Evolutionary conservation across 1,284 basidiomycete genomes (phyloP).

Genomic region (Wallemia hederae): DNA sequence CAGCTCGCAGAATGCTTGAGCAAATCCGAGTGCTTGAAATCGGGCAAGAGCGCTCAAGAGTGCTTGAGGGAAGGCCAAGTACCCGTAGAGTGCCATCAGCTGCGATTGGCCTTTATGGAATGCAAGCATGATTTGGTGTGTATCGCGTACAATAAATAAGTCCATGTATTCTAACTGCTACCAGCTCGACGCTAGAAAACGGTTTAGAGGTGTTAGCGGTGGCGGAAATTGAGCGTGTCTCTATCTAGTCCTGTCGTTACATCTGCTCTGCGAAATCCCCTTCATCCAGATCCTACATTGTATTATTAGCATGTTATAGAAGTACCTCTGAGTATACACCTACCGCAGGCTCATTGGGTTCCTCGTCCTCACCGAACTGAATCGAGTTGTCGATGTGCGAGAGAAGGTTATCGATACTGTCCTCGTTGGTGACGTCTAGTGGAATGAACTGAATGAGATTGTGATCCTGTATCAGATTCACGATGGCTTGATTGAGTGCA

Average conservation of each 20-base stretch:
- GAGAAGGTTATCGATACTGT: conserved; percentile 64
- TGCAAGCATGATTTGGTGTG: conserved; percentile 64
- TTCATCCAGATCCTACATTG: conserved; percentile 59
- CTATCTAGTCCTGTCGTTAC: background rate
- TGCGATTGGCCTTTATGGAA: conserved; percentile 49
- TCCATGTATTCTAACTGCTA: background rate
- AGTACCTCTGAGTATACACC: background rate
- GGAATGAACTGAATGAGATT: conserved; percentile 92
- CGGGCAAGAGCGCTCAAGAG: conserved; percentile 38
- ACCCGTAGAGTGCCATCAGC: conserved; percentile 38
- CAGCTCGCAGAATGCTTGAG: conserved; percentile 51
- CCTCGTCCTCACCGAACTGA: conserved; percentile 84
- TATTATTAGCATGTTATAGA: conserved; percentile 4
- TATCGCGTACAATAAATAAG: no score
- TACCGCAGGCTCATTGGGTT: conserved; percentile 38
- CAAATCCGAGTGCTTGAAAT: conserved; percentile 45
- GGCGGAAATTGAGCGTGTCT: background rate
- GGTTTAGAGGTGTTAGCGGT: background rate
- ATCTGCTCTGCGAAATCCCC: conserved; percentile 38
- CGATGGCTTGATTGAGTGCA: conserved; percentile 74
- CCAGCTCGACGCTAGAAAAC: background rate
- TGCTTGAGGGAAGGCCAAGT: conserved; percentile 43
- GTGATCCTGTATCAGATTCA: conserved; percentile 79
- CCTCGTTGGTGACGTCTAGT: conserved; percentile 63
- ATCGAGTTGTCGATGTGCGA: conserved; percentile 92